A percentile compares a stretch with the other conserved stretches of the same genome.
Evolutionary conservation across 805 yeast genomes (phyloP).

Genomic region (Candida glaebosa): DNA sequence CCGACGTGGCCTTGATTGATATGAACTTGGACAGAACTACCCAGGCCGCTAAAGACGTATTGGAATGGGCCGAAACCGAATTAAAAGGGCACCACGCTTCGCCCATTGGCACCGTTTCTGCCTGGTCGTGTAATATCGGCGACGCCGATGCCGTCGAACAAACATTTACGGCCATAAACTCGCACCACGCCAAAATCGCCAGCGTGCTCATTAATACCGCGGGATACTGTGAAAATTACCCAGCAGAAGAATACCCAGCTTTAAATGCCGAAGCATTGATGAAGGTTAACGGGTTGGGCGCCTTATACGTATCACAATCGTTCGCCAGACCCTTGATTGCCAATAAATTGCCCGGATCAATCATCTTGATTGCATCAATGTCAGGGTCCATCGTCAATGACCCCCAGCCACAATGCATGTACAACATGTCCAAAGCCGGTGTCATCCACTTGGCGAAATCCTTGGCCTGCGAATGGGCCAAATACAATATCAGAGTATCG

Average conservation of each 20-base stretch:
- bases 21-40: slow-evolving; percentile 57
- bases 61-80: slow-evolving; percentile 44
- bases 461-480: slow-evolving; percentile 80
- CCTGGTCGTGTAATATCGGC: slow-evolving; percentile 75
- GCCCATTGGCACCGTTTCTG: slow-evolving; percentile 44
- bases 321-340: slow-evolving; percentile 66
- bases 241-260: slow-evolving; percentile 76
- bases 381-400: slow-evolving; percentile 73
- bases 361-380: slow-evolving; percentile 74
- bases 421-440: slow-evolving; percentile 85
- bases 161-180: slow-evolving; percentile 50
- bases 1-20: slow-evolving; percentile 71
- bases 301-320: slow-evolving; percentile 70
- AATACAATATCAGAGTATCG: slow-evolving; percentile 70
- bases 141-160: slow-evolving; percentile 57
- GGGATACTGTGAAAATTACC: slow-evolving; percentile 80
- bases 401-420: slow-evolving; percentile 77
- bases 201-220: slow-evolving; percentile 72
- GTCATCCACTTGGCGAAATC: slow-evolving; percentile 76
- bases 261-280: slow-evolving; percentile 62
- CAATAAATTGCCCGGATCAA: slow-evolving; percentile 54
- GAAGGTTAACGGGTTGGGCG: slow-evolving; percentile 71
- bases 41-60: slow-evolving; percentile 49
- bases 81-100: slow-evolving; percentile 30
- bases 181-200: slow-evolving; percentile 58